Evolutionary conservation across 1,139 yeast genomes (phyloP).

Genomic region (Suhomyces ambrosiae): DNA sequence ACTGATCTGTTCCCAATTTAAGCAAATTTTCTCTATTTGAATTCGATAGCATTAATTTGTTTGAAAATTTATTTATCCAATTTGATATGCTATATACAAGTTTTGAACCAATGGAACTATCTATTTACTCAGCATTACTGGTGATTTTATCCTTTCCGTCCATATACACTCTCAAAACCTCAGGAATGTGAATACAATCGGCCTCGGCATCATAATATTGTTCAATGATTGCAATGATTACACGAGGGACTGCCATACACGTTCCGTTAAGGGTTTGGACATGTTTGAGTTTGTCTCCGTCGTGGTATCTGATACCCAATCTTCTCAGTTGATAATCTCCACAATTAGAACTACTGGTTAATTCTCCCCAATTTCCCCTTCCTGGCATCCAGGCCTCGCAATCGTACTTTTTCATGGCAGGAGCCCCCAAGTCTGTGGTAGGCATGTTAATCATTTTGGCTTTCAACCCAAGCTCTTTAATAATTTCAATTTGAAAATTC

Average conservation of each 20-base stretch:
- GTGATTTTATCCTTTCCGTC: slow-evolving; percentile 51
- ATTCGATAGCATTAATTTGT: no score
- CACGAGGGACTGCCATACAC: slow-evolving; percentile 92
- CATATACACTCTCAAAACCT: slow-evolving; percentile 67
- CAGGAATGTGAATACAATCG: slow-evolving; percentile 64
- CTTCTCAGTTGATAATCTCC: slow-evolving; percentile 89
- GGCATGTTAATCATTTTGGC: slow-evolving; percentile 92
- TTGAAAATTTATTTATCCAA: no score
- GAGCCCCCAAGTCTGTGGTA: slow-evolving; percentile 86
- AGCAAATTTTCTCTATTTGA: no score
- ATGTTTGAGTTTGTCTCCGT: slow-evolving; percentile 42
- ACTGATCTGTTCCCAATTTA: no score
- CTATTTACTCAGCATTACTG: no score
- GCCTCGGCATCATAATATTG: slow-evolving; percentile 69
- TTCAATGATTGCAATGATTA: slow-evolving; percentile 84
- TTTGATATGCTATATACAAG: no score
- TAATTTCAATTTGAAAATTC: slow-evolving; percentile 63
- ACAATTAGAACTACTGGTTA: slow-evolving; percentile 90
- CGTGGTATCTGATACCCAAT: slow-evolving; percentile 61
- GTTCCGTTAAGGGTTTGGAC: slow-evolving; percentile 93
- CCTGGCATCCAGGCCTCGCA: slow-evolving; percentile 99
- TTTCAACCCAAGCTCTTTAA: slow-evolving; percentile 68
- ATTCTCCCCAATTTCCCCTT: slow-evolving; percentile 88
- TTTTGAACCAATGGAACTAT: no score
- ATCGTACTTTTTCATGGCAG: slow-evolving; percentile 89